Evolutionary conservation across 305 asterid genomes (phyloP), one percentile per base, ranked within the genome.

Genomic region (Rubia tinctorum): DNA sequence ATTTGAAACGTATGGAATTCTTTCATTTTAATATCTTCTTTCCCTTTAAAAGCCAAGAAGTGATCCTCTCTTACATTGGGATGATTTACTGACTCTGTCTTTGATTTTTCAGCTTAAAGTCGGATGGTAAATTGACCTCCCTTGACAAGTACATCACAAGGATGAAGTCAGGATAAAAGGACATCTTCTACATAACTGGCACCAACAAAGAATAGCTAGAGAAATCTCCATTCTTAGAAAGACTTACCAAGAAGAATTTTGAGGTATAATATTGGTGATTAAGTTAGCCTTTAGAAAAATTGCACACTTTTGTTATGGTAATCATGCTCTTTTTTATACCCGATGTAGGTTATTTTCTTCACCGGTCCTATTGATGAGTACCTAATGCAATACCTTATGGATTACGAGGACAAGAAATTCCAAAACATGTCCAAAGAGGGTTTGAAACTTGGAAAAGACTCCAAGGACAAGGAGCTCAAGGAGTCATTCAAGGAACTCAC

Each of bases 401-500:
- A 94, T 71, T 94, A 91, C 10, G 99, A 91, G 69, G 99, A 91
- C 83, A 87, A 80, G 85, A 94, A 94, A 75, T 94, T 94, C 96
- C 99, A 94, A 51, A 91, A 92, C 30, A 98, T 94, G 44, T 94
- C 97, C 49, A 94, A 94, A 80, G 99, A 90, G 86, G 98, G 98
- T 12, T 86, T 94, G 79, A 92, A 94, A 73, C 75, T 94, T 0
- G 96, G 91, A 6, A 94, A 94, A 80, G 96, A 88, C 63, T 84
- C 96, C 0, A 90, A 90, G 62, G 85, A 82, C 82, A 91, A 91
- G 70, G 97, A 91, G 77, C 89, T 94, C 59, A 91, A 94, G 87
- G 96, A 94, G 72, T 80, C 90, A 43, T 94, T 89, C 80, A 94
- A 91, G 80, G 96, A 78, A 53, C 73, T 94, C 76, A 91, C 97